Base-by-base conservation (phyloP, 768 basidiomycete genomes). In the Suillus decipiens region DNA sequence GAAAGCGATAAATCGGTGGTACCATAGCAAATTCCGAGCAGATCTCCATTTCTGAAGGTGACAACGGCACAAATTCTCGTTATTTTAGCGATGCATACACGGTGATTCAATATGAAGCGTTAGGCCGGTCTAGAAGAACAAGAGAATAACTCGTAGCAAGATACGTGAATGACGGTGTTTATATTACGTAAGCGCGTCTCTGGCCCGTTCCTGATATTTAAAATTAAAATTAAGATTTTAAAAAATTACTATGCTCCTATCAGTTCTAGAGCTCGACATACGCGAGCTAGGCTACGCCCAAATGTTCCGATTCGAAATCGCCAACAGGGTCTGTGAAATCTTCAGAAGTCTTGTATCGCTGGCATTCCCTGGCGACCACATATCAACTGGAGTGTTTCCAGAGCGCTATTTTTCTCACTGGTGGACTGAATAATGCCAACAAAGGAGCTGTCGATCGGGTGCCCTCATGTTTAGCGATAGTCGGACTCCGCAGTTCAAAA, bases 1-100 rank as follows among this genome's bases (percentile, higher is more conserved):
- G 67, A 66, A 50, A 63, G 64, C 71, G 66, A 50, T 59, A 22
- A 69, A 68, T 70, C 68, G 62, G 64, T 50, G 63, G 67, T 64
- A 64, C 2, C 66, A 72, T 62, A 3, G 64, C 73, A 74, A 67
- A 70, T 61, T 63, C 63, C 59, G 19, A 50, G 24, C 37, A n/a
- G 15, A 15, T 53, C 51, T 31, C 39, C 65, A 51, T 33, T 47
- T 47, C 45, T 12, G 12, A 47, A 48, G 6, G 19, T 5, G 19
- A n/a, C 10, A 10, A 39, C 37, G 12, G 12, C 37, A 14, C 14
- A 15, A 14, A 1, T 28, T 28, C 28, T 28, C 28, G 28, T 28
- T 37, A 37, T 37, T 37, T 37, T 37, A 10, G 10, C 36, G 36
- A 37, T 28, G 3, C 28, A 28, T 10, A 37, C 36, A 3, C 36